A percentile compares a stretch with the other conserved stretches of the same genome.
phyloP scores from a whole-genome alignment of 371 early-diverging fungal species.

The Apophysomyces variabilis region DNA sequence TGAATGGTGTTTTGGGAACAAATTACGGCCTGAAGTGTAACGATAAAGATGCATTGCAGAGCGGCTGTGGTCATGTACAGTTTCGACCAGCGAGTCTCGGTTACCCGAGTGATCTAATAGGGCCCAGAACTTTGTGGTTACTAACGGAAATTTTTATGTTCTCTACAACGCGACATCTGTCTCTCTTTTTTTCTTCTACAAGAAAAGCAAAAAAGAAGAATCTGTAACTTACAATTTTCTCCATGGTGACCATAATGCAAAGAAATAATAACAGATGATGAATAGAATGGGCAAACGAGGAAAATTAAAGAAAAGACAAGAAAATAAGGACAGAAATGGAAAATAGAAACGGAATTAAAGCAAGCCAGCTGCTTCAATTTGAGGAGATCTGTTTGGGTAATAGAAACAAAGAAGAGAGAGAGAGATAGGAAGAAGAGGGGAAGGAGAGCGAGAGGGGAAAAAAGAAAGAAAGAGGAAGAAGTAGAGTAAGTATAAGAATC shows the following conservation, averaged over 20 bases:
- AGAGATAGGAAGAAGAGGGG: conserved; percentile 12
- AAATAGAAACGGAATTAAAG: conserved; percentile 13
- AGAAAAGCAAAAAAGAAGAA: no score
- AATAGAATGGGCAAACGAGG: conserved; percentile 14
- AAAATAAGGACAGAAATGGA: no score
- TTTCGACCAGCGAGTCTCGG: conserved; percentile 48
- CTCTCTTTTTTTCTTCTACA: no score
- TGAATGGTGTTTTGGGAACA: conserved; percentile 38
- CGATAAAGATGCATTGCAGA: conserved; percentile 37
- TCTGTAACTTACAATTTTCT: conserved; percentile 36
- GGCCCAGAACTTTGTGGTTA: background rate
- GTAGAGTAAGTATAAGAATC: conserved; percentile 1
- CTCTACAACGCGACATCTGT: background rate
- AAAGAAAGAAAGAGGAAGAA: conserved; percentile 7
- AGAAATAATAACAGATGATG: conserved; percentile 3
- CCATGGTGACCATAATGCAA: conserved; percentile 32
- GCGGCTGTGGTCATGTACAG: conserved; percentile 38
- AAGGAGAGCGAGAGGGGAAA: no score
- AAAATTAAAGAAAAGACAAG: background rate
- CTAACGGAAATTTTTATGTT: background rate
- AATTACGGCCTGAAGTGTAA: conserved; percentile 33
- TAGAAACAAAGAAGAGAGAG: conserved; percentile 11
- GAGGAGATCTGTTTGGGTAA: background rate
- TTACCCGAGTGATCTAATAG: conserved; percentile 37
- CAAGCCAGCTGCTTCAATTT: conserved; percentile 38